Conservation (phyloP, 2,329 filamentous ascomycete genomes). For the Penicillium expansum region DNA sequence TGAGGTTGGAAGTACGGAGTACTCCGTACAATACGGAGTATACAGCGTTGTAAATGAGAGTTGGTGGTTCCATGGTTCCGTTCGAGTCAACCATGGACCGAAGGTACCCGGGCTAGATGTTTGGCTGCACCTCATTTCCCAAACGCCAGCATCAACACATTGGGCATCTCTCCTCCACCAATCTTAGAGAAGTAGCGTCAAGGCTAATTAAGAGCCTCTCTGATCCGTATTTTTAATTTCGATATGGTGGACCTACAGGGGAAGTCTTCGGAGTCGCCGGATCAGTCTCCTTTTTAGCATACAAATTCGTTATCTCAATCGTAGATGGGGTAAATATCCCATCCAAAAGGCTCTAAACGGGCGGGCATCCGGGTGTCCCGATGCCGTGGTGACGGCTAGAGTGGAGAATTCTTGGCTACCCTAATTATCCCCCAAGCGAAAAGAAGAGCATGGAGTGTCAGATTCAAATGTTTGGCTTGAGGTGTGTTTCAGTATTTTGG, state of each 20-base stretch:
- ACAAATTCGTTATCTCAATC: not conserved
- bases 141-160: not conserved
- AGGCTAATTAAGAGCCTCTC: not conserved
- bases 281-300: not conserved
- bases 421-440: conserved; percentile 5
- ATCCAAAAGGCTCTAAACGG: not conserved
- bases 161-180: not conserved
- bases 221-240: not conserved
- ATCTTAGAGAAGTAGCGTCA: not conserved
- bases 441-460: not conserved
- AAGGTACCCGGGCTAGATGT: not conserved
- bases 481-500: not conserved
- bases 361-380: not conserved
- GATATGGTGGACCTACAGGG: conserved; percentile 2
- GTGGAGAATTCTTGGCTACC: conserved; percentile 4
- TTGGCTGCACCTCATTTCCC: not conserved
- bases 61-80: not conserved
- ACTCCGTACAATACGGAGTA: too few species aligned
- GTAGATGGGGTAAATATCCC: not conserved
- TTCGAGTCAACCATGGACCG: not conserved
- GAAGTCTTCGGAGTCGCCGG: conserved; percentile 15
- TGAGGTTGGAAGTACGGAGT: not conserved
- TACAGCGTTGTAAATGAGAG: not conserved
- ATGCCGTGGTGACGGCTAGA: conserved; percentile 12
- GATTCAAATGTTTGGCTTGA: not conserved